phyloP scores from a whole-genome alignment of 2,329 filamentous ascomycete species.

The Sclerotinia glacialis region DNA sequence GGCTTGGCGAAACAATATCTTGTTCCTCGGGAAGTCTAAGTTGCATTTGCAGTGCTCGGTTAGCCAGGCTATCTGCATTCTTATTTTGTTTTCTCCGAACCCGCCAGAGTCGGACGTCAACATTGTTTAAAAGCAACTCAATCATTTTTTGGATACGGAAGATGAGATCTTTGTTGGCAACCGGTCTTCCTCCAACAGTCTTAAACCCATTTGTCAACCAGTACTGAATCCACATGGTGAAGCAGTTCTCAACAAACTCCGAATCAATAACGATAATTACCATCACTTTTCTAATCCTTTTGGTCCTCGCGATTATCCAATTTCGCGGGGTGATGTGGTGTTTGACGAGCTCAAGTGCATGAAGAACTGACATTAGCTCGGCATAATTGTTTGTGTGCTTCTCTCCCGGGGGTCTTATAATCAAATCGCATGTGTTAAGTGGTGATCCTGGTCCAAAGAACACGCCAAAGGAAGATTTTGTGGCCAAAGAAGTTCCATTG shows the following conservation, averaged over 20 bases:
- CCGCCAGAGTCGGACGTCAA: background rate
- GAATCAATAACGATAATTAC: conserved; percentile 2
- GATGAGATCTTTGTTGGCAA: background rate
- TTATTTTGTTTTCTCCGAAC: background rate
- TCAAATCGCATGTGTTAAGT: background rate
- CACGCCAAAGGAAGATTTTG: background rate
- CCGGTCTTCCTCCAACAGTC: background rate
- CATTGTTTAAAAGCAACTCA: background rate
- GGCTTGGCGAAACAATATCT: background rate
- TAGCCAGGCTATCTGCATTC: background rate
- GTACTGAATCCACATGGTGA: background rate
- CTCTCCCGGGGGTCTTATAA: background rate
- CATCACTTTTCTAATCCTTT: rapidly evolving
- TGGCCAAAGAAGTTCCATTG: background rate
- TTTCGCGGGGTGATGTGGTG: background rate
- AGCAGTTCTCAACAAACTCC: background rate
- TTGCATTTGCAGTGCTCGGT: background rate
- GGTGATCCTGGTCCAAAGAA: background rate
- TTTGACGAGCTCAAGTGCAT: background rate
- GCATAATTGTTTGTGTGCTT: background rate
- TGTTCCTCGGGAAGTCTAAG: too few relatives aligned
- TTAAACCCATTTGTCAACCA: background rate
- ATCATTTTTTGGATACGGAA: background rate
- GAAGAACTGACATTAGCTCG: background rate
- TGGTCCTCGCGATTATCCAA: background rate